phyloP scores from a whole-genome alignment of 2,329 filamentous ascomycete species.

The Dothistroma septosporum region DNA sequence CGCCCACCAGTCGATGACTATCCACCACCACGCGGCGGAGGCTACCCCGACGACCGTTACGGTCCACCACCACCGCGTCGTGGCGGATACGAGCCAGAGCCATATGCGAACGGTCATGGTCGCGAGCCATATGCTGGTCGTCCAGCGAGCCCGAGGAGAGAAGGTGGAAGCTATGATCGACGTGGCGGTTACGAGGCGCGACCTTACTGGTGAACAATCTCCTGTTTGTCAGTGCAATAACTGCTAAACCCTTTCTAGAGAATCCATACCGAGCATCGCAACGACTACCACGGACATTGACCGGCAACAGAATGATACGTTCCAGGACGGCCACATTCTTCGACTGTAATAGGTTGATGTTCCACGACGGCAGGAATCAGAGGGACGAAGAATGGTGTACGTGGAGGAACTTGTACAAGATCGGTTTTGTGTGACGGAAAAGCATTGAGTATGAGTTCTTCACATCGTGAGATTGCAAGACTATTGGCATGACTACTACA shows the following conservation, averaged over 20 bases:
- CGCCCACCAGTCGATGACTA: conserved; percentile 72
- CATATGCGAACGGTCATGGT: conserved; percentile 56
- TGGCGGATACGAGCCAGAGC: conserved; percentile 54
- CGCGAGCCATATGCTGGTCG: conserved; percentile 47
- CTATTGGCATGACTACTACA: conserved; percentile 1
- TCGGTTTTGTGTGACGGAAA: conserved; percentile 3
- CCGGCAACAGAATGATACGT: neutral
- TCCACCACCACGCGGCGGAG: conserved; percentile 54
- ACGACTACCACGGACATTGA: neutral
- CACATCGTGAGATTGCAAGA: neutral
- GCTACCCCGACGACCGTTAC: conserved; percentile 72
- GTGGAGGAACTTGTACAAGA: conserved; percentile 4
- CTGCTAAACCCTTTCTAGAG: conserved; percentile 18
- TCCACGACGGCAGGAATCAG: neutral
- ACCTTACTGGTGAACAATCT: conserved; percentile 31
- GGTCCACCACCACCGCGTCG: conserved; percentile 37
- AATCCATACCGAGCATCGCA: conserved; percentile 3
- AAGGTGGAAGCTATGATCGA: conserved; percentile 23
- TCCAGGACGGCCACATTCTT: neutral
- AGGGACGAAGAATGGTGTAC: neutral
- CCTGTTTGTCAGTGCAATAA: conserved; percentile 17
- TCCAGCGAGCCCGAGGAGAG: conserved; percentile 48
- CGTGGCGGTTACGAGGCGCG: conserved; percentile 24
- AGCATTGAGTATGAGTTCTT: conserved; percentile 4
- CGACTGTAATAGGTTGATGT: neutral